Evolutionary conservation across 495 filamentous ascomycete genomes (phyloP).

Genomic region (Corynascus novoguineensis): DNA sequence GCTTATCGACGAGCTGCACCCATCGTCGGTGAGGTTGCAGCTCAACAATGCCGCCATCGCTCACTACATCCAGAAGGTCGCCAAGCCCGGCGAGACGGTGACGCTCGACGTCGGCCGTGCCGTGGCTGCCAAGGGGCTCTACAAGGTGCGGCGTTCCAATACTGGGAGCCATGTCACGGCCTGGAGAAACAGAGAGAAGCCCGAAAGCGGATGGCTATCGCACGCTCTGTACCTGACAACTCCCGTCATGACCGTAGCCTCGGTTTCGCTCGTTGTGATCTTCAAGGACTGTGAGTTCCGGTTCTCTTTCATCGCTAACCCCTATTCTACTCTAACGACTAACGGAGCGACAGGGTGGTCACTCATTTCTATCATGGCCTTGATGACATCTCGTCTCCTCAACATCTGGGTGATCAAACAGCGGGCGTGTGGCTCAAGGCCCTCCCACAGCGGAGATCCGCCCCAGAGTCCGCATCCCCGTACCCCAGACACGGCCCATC

Average conservation of each 20-base stretch:
- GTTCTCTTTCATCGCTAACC: not conserved
- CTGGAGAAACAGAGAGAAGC: conserved; percentile 26
- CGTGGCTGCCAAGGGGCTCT: conserved; percentile 15
- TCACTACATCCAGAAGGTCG: conserved; percentile 45
- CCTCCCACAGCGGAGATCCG: not conserved
- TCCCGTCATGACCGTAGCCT: conserved; percentile 38
- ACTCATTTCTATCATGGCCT: conserved; percentile 36
- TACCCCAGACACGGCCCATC: not conserved
- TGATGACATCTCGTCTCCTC: conserved; percentile 49
- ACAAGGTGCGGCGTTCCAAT: conserved; percentile 14
- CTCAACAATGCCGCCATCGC: conserved; percentile 53
- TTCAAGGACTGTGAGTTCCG: conserved; percentile 41
- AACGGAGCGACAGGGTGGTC: conserved; percentile 46
- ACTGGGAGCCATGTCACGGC: conserved; percentile 29
- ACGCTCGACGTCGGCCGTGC: conserved; percentile 41
- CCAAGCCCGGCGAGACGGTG: conserved; percentile 40
- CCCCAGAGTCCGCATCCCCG: not conserved
- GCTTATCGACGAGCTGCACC: conserved; percentile 33
- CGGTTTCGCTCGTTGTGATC: conserved; percentile 37
- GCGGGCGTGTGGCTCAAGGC: conserved; percentile 21
- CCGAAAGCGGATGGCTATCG: conserved; percentile 35
- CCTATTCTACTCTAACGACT: not conserved
- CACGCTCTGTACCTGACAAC: conserved; percentile 42
- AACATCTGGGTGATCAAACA: conserved; percentile 52
- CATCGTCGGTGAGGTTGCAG: conserved; percentile 33